Evolutionary conservation across 495 filamentous ascomycete genomes (phyloP).

Genomic region (Aspergillus coremiiformis): DNA sequence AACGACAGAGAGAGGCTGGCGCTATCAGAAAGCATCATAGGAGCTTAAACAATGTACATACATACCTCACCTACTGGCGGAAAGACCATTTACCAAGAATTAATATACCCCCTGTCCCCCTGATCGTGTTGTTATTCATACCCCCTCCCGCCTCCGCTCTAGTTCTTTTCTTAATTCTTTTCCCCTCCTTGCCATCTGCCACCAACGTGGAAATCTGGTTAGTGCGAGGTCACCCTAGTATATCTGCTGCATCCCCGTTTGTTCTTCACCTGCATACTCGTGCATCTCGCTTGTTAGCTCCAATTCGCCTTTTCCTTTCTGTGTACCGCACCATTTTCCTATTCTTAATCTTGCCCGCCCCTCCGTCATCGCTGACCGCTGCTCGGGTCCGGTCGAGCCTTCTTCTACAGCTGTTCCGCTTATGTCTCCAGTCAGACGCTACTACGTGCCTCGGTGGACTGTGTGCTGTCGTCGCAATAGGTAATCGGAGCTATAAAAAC

Average conservation of each 20-base stretch:
- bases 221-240: conserved; percentile 4
- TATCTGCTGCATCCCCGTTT: conserved; percentile 8
- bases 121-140: not conserved
- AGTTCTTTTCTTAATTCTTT: conserved; percentile 4
- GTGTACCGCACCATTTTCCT: conserved; percentile 1
- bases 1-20: conserved; percentile 1
- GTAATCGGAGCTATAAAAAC: conserved; percentile 11
- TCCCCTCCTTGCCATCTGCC: conserved; percentile 3
- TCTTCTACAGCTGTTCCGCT: not conserved
- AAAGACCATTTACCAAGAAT: not conserved
- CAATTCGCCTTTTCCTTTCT: conserved; percentile 5
- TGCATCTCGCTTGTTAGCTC: conserved; percentile 4
- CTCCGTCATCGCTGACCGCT: conserved; percentile 10
- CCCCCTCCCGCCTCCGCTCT: conserved; percentile 8
- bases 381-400: conserved; percentile 4
- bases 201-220: conserved; percentile 11
- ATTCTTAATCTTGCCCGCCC: not conserved
- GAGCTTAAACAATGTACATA: not conserved
- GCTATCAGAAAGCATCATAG: not conserved
- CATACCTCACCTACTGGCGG: too few species aligned
- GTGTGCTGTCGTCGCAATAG: conserved; percentile 5
- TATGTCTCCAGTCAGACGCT: conserved; percentile 13
- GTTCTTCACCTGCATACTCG: conserved; percentile 17
- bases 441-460: conserved; percentile 11
- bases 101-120: not conserved